Percentiles rank a stretch among this genome's conserved stretches.
phyloP scores from a whole-genome alignment of 768 basidiomycete species.

The Suillus variegatus region DNA sequence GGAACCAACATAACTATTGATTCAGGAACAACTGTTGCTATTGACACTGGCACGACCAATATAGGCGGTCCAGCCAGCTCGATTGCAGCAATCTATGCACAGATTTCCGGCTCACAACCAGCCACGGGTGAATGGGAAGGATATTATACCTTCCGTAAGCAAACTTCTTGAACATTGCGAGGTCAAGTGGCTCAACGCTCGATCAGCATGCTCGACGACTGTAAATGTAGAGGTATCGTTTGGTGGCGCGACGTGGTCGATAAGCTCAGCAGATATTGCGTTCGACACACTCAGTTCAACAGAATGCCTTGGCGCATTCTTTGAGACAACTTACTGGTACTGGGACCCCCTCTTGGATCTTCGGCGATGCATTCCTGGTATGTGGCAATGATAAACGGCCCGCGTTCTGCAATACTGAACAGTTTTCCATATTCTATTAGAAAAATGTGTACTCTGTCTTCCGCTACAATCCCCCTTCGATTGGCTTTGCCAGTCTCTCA shows the following conservation, averaged over 20 bases:
- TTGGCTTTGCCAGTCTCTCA: conserved; percentile 54
- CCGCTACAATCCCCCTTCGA: conserved; percentile 46
- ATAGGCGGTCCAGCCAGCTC: conserved; percentile 49
- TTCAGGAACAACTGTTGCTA: conserved; percentile 40
- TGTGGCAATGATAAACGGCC: conserved; percentile 7
- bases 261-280: conserved; percentile 50
- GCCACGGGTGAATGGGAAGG: conserved; percentile 40
- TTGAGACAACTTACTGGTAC: conserved; percentile 39
- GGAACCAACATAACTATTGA: conserved; percentile 24
- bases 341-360: conserved; percentile 45
- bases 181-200: background rate
- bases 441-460: conserved; percentile 65
- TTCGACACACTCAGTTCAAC: conserved; percentile 37
- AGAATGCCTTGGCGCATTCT: conserved; percentile 57
- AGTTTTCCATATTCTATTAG: conserved; percentile 8
- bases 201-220: conserved; percentile 35
- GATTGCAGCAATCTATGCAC: conserved; percentile 44
- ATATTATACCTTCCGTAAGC: conserved; percentile 48
- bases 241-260: conserved; percentile 47
- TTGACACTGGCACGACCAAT: conserved; percentile 65
- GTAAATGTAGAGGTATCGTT: conserved; percentile 45
- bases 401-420: background rate
- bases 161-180: background rate
- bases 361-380: conserved; percentile 52
- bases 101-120: conserved; percentile 43